These are phyloP conservation scores for Cunninghamia lanceolata DNA, from an alignment of 75 land plant genomes.

Conservation along the genomic window DNA sequence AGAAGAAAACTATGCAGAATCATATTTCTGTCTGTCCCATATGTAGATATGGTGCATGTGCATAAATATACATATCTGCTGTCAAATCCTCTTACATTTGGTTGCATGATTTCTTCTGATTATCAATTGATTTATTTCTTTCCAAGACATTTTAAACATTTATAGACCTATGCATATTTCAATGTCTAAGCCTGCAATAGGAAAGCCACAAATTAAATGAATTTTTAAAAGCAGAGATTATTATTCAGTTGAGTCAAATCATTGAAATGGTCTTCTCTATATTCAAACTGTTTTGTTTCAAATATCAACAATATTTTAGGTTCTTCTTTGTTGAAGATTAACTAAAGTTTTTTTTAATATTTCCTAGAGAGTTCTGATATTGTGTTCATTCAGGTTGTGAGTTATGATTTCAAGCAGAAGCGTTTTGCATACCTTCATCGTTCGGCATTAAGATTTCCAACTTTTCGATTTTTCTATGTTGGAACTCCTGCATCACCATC, in stretches of 20 bases:
- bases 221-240: neutral
- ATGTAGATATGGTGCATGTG: neutral
- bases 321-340: neutral
- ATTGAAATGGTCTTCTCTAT: neutral
- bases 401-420: slow-evolving; percentile 90
- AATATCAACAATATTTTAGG: neutral
- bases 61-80: neutral
- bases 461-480: slow-evolving; percentile 59
- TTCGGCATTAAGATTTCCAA: slow-evolving; percentile 79
- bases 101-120: neutral
- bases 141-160: neutral
- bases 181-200: neutral
- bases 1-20: neutral
- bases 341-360: neutral
- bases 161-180: neutral
- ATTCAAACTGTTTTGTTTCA: neutral
- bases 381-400: slow-evolving; percentile 63
- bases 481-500: slow-evolving; percentile 77
- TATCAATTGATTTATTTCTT: neutral
- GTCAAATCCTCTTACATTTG: neutral
- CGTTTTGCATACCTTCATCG: slow-evolving; percentile 87
- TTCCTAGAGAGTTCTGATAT: neutral
- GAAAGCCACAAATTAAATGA: neutral
- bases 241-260: neutral
- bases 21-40: neutral